phyloP scores from a whole-genome alignment of 2,329 filamentous ascomycete genomes.

The Trichoderma gracile region DNA sequence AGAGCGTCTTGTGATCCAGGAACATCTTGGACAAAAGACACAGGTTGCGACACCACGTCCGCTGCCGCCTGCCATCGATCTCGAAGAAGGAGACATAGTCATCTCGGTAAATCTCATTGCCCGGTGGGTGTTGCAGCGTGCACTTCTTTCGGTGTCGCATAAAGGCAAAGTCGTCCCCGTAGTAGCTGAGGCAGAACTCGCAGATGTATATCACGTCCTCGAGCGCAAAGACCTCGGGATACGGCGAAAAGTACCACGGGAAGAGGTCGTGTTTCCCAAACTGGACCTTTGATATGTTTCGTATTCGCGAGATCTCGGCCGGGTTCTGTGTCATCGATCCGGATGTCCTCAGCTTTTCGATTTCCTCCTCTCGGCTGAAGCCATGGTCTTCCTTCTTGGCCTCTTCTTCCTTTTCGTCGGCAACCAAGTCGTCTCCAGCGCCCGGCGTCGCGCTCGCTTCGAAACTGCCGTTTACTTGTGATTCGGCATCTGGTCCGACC shows the following conservation, averaged over 20 bases:
- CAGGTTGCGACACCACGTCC: conserved; percentile 95
- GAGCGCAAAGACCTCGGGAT: conserved; percentile 84
- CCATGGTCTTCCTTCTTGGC: conserved; percentile 52
- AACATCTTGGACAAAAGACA: conserved; percentile 96
- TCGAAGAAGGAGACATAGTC: conserved; percentile 94
- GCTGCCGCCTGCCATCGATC: conserved; percentile 89
- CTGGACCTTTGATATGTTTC: conserved; percentile 90
- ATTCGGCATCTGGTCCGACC: conserved; percentile 46
- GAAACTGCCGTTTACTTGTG: conserved; percentile 46
- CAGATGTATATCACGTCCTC: conserved; percentile 93
- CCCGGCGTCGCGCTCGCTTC: conserved; percentile 48
- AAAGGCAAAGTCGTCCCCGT: conserved; percentile 79
- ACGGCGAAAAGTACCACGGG: conserved; percentile 98
- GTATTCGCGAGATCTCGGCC: conserved; percentile 91
- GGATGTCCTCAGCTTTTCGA: conserved; percentile 90
- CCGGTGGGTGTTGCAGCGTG: conserved; percentile 85
- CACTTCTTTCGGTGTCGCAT: conserved; percentile 86
- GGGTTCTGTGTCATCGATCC: conserved; percentile 99
- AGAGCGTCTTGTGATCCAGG: conserved; percentile 95
- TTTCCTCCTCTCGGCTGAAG: conserved; percentile 85
- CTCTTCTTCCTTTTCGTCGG: conserved; percentile 52
- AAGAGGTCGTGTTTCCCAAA: conserved; percentile 92
- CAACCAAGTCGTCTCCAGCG: conserved; percentile 54
- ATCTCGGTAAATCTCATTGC: conserved; percentile 97
- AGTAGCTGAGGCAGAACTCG: conserved; percentile 95